Evolutionary conservation across 1,139 yeast species (phyloP).

Genomic region (Yamadazyma epiphylla): DNA sequence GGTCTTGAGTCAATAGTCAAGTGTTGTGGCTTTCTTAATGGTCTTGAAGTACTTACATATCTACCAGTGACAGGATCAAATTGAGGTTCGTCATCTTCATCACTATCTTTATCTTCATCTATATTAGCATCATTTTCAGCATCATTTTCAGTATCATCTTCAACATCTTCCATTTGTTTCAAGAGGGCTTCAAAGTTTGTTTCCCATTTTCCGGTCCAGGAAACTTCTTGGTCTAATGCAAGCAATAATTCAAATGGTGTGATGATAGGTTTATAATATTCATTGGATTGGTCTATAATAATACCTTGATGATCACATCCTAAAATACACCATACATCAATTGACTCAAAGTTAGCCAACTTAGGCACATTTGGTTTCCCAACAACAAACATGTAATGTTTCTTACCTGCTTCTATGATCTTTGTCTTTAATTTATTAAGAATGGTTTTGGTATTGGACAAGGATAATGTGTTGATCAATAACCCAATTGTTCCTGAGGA

Average conservation of each 20-base stretch:
- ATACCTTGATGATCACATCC: slow-evolving; percentile 97
- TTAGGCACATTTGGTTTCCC: slow-evolving; percentile 99
- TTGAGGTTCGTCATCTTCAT: slow-evolving; percentile 68
- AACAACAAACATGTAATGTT: slow-evolving; percentile 89
- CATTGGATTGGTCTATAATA: slow-evolving; percentile 69
- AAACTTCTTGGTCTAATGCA: slow-evolving; percentile 69
- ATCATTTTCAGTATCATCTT: slow-evolving; percentile 19
- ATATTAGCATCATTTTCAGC: slow-evolving; percentile 12
- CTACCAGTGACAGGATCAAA: slow-evolving; percentile 89
- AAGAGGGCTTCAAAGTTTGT: slow-evolving; percentile 66
- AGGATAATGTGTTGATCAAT: slow-evolving; percentile 81
- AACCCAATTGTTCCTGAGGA: slow-evolving; percentile 91
- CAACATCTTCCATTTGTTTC: slow-evolving; percentile 23
- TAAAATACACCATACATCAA: slow-evolving; percentile 89
- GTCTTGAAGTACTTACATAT: slow-evolving; percentile 64
- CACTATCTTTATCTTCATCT: slow-evolving; percentile 13
- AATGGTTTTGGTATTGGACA: slow-evolving; percentile 63
- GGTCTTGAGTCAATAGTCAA: slow-evolving; percentile 37
- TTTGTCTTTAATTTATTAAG: slow-evolving; percentile 57
- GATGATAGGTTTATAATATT: slow-evolving; percentile 84
- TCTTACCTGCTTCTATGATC: slow-evolving; percentile 76
- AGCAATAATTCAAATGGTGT: slow-evolving; percentile 89
- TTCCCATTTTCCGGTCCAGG: slow-evolving; percentile 94
- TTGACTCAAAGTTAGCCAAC: slow-evolving; percentile 86
- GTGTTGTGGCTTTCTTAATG: slow-evolving; percentile 66